These are phyloP conservation scores for Penicillium angulare DNA, from an alignment of 495 filamentous ascomycete genomes.

Conservation along the genomic window DNA sequence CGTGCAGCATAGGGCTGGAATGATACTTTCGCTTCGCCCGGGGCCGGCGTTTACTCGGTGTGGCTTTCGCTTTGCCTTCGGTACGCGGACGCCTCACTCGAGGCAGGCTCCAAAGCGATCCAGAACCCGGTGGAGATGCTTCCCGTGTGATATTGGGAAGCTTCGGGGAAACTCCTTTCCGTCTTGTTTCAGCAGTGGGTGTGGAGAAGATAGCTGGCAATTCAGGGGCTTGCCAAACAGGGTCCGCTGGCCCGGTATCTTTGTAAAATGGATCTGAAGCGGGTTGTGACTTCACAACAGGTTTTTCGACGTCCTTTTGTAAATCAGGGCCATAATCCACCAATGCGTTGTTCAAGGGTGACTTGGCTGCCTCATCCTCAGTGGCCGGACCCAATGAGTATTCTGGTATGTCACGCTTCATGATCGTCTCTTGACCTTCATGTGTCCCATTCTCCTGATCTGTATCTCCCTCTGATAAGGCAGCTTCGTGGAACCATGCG, in stretches of 20 bases:
- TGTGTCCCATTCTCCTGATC: background rate
- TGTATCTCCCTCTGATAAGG: background rate
- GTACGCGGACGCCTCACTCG: conserved; percentile 21
- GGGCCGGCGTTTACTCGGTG: conserved; percentile 19
- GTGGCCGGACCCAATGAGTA: background rate
- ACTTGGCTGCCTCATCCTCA: background rate
- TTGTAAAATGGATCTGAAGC: conserved; percentile 1
- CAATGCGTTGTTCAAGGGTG: background rate
- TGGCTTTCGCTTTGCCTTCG: conserved; percentile 22
- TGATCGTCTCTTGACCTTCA: background rate
- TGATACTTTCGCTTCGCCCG: conserved; percentile 28
- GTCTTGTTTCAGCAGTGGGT: conserved; percentile 25
- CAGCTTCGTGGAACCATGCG: conserved; percentile 18
- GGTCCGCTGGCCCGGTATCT: conserved; percentile 12
- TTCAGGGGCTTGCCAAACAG: conserved; percentile 42
- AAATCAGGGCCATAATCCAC: background rate
- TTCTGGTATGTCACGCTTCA: background rate
- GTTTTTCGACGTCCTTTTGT: background rate
- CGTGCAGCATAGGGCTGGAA: conserved; percentile 37
- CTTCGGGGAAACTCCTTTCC: conserved; percentile 13
- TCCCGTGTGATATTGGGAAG: conserved; percentile 14
- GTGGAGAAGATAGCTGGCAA: conserved; percentile 35
- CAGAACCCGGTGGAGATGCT: conserved; percentile 36
- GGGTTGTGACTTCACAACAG: background rate
- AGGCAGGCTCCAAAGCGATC: conserved; percentile 41